Conservation (phyloP, 2,329 filamentous ascomycete genomes). For the Colletotrichum truncatum region DNA sequence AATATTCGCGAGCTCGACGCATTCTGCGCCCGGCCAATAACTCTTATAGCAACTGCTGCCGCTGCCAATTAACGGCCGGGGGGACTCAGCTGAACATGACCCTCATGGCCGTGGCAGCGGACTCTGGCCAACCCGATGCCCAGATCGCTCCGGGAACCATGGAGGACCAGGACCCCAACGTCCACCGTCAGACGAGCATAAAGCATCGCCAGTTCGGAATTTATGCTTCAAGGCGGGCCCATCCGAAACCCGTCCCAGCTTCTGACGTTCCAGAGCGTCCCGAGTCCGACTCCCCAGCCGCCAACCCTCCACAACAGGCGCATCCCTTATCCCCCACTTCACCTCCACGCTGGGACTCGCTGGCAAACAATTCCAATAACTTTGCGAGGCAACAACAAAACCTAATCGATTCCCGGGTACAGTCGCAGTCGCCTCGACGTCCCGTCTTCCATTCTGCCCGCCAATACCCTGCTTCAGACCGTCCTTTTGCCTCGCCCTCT, state of each 20-base stretch:
- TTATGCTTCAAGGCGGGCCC: slow-evolving; percentile 30
- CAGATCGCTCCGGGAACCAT: slow-evolving; percentile 14
- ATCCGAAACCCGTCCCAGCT: slow-evolving; percentile 29
- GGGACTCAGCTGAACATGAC: slow-evolving; percentile 27
- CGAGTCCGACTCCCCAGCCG: slow-evolving; percentile 25
- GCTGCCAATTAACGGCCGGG: slow-evolving; percentile 29
- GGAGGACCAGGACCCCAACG: slow-evolving; percentile 20
- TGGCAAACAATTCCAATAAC: slow-evolving; percentile 35
- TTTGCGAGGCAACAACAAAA: slow-evolving; percentile 30
- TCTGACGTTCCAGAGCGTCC: slow-evolving; percentile 28
- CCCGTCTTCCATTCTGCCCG: slow-evolving; percentile 36
- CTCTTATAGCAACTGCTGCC: slow-evolving; percentile 5
- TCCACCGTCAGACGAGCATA: slow-evolving; percentile 24
- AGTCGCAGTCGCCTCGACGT: slow-evolving; percentile 36
- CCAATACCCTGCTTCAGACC: slow-evolving; percentile 41
- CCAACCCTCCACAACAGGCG: slow-evolving; percentile 36
- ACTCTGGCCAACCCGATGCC: slow-evolving; percentile 24
- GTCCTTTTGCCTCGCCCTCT: slow-evolving; percentile 35
- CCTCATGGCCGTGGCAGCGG: slow-evolving; percentile 33
- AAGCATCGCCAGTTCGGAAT: slow-evolving; percentile 32
- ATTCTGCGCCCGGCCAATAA: neutral
- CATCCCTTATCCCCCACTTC: slow-evolving; percentile 47
- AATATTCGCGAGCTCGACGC: neutral
- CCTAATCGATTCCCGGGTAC: neutral
- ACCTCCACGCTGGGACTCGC: slow-evolving; percentile 56